Conservation (phyloP, 805 yeast species). For the Metschnikowia dekortorum region DNA sequence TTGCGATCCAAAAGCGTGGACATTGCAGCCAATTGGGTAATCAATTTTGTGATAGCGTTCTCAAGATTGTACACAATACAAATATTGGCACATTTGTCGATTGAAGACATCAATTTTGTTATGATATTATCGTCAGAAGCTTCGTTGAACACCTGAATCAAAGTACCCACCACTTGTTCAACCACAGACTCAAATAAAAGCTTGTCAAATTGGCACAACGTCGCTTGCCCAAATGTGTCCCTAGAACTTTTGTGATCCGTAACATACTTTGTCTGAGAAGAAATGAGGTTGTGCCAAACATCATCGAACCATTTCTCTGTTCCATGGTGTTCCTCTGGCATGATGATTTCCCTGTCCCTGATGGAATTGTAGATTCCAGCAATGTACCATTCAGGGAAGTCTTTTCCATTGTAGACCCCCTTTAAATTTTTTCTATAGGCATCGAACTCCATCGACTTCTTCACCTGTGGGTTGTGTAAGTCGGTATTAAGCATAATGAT, state of each 20-base stretch:
- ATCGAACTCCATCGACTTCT: conserved; percentile 83
- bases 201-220: conserved; percentile 58
- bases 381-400: conserved; percentile 83
- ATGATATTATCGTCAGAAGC: conserved; percentile 90
- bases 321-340: conserved; percentile 97
- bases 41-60: conserved; percentile 58
- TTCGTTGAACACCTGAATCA: conserved; percentile 74
- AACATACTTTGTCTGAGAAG: conserved; percentile 33
- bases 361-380: conserved; percentile 78
- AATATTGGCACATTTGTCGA: conserved; percentile 79
- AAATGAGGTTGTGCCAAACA: conserved; percentile 67
- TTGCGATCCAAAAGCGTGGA: conserved; percentile 56
- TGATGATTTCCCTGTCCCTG: conserved; percentile 80
- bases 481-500: conserved; percentile 94
- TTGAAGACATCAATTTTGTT: conserved; percentile 78
- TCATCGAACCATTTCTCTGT: conserved; percentile 91
- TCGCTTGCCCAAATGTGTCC: conserved; percentile 19
- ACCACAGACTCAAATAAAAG: conserved; percentile 64
- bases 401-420: conserved; percentile 70
- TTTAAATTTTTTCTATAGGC: conserved; percentile 76
- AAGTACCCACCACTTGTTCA: conserved; percentile 61
- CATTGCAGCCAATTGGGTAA: conserved; percentile 62
- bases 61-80: conserved; percentile 60
- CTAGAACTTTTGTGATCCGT: conserved; percentile 11
- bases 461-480: conserved; percentile 86